Evolutionary conservation across 1,139 yeast species (phyloP).

Genomic region (Sugiyamaella xylanicola): DNA sequence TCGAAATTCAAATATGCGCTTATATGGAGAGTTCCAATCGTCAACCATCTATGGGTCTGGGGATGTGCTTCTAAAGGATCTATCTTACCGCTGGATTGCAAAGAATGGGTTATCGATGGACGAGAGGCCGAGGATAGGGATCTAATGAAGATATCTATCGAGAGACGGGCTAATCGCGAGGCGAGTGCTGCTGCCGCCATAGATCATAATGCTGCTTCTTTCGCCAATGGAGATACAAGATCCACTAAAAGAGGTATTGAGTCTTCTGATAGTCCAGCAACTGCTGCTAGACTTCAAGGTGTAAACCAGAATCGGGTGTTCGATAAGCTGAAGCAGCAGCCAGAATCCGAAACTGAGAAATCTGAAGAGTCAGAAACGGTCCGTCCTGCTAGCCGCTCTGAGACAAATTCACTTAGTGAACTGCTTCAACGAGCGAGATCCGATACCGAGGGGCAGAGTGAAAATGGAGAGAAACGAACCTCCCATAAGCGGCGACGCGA

Average conservation of each 20-base stretch:
- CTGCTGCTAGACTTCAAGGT: too few species aligned
- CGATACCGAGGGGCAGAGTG: conserved; percentile 10
- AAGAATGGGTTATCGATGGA: conserved; percentile 50
- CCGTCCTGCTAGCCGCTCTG: background rate
- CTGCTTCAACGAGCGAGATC: conserved; percentile 8
- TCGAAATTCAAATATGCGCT: conserved; percentile 52
- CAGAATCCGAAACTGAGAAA: background rate
- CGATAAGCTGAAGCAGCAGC: background rate
- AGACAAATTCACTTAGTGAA: conserved; percentile 9
- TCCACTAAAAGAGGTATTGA: too few species aligned
- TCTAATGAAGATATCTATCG: too few species aligned
- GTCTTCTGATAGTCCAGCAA: too few species aligned
- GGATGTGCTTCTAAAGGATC: conserved; percentile 42
- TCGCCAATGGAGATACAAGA: too few species aligned
- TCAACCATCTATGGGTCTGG: conserved; percentile 57
- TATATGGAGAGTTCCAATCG: conserved; percentile 59
- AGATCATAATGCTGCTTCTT: too few species aligned
- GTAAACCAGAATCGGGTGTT: too few species aligned
- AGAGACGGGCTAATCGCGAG: too few species aligned
- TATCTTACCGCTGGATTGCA: conserved; percentile 37
- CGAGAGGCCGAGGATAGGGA: conserved; percentile 21
- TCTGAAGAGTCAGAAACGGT: background rate
- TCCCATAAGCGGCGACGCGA: conserved; percentile 11
- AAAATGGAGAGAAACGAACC: background rate
- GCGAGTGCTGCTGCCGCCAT: too few species aligned